A percentile compares a stretch with the other conserved stretches of the same genome.
Conservation (phyloP, 2,329 filamentous ascomycete species). For the Pestalotiopsis sp. region DNA sequence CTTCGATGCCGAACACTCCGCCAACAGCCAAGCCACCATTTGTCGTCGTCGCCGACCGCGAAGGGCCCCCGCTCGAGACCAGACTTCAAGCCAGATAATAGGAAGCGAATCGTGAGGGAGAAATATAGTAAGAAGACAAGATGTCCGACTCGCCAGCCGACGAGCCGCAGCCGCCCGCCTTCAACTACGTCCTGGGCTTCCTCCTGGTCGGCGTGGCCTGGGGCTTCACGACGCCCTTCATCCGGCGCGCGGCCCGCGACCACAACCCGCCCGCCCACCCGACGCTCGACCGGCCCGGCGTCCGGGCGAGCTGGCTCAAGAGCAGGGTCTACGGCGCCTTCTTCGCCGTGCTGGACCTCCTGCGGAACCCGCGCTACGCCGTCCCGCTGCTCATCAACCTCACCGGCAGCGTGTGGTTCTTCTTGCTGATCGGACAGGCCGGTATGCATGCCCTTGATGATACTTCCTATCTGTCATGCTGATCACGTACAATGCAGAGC, state of each 20-base stretch:
- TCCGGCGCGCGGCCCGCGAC: conserved; percentile 79
- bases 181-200: conserved; percentile 89
- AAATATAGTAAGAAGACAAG: conserved; percentile 17
- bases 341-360: conserved; percentile 76
- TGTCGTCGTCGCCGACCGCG: too few species aligned
- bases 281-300: conserved; percentile 50
- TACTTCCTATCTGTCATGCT: background rate
- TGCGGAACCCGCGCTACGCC: conserved; percentile 82
- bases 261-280: conserved; percentile 68
- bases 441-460: conserved; percentile 50
- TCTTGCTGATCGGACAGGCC: conserved; percentile 87
- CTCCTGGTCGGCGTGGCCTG: conserved; percentile 89
- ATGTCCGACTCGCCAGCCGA: conserved; percentile 17
- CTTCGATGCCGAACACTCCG: too few species aligned
- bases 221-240: conserved; percentile 92
- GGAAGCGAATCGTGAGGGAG: background rate
- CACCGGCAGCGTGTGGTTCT: conserved; percentile 96
- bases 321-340: conserved; percentile 65
- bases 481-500: conserved; percentile 54
- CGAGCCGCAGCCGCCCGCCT: conserved; percentile 49
- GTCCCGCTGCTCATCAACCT: conserved; percentile 84
- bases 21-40: too few species aligned
- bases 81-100: too few species aligned
- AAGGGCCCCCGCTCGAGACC: too few species aligned
- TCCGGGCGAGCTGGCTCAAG: conserved; percentile 62